Evolutionary conservation across 768 basidiomycete genomes (phyloP).

Genomic region (Xerocomus potaroensis): DNA sequence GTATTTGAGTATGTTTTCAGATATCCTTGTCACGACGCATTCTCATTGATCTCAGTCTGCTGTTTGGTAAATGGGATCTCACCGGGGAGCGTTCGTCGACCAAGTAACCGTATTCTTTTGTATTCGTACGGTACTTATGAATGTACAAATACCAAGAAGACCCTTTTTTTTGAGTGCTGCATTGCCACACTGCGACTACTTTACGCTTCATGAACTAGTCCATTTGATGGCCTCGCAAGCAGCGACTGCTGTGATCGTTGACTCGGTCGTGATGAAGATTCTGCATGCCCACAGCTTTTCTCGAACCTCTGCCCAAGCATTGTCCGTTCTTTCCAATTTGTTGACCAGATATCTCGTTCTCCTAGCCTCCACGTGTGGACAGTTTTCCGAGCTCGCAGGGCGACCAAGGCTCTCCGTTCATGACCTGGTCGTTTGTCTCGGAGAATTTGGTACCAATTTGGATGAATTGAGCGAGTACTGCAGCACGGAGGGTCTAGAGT

Average conservation of each 20-base stretch:
- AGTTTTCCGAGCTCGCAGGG: constrained; percentile 75
- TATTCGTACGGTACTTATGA: too few relatives aligned
- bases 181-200: background rate
- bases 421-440: constrained; percentile 64
- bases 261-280: constrained; percentile 62
- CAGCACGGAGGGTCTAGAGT: constrained; percentile 61
- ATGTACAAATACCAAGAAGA: too few relatives aligned
- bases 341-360: constrained; percentile 70
- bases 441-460: constrained; percentile 68
- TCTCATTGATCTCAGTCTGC: constrained; percentile 13
- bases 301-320: constrained; percentile 69
- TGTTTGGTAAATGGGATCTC: constrained; percentile 48
- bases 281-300: constrained; percentile 77
- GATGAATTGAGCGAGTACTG: constrained; percentile 69
- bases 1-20: constrained; percentile 68
- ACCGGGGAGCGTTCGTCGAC: constrained; percentile 16
- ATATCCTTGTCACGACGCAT: constrained; percentile 1
- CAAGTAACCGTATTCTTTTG: constrained; percentile 5
- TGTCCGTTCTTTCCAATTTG: constrained; percentile 67
- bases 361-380: constrained; percentile 61
- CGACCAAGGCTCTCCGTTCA: constrained; percentile 49
- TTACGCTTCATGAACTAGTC: too few relatives aligned
- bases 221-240: constrained; percentile 32
- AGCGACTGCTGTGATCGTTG: constrained; percentile 57
- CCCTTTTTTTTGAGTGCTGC: too few relatives aligned